Percentiles rank a stretch among this genome's conserved stretches.
phyloP scores from a whole-genome alignment of 75 land plant species.

The Selaginella moellendorffii region DNA sequence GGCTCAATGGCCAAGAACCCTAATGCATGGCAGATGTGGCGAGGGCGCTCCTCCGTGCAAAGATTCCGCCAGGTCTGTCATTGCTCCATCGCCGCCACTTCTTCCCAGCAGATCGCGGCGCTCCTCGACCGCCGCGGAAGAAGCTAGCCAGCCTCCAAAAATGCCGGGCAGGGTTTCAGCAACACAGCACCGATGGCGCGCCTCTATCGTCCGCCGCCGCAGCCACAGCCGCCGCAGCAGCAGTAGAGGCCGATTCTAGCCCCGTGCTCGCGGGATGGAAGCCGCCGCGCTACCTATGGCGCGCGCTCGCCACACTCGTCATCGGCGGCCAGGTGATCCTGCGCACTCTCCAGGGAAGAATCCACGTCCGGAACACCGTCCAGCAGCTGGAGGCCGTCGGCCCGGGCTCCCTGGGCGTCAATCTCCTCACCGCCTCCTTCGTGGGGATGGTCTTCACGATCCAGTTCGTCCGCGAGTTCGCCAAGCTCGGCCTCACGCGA shows the following conservation, averaged over 20 bases:
- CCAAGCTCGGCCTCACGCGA: conserved; percentile 64
- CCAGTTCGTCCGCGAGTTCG: conserved; percentile 91
- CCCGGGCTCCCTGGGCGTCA: conserved; percentile 71
- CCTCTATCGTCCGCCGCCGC: too few species aligned
- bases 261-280: conserved; percentile 40
- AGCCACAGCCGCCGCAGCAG: conserved; percentile 3
- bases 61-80: too few species aligned
- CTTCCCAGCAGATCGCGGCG: too few species aligned
- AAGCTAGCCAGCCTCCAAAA: too few species aligned
- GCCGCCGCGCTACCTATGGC: conserved; percentile 77
- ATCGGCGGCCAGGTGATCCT: conserved; percentile 66
- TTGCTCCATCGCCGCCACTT: too few species aligned
- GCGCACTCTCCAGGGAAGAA: conserved; percentile 33
- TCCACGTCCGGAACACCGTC: conserved; percentile 59
- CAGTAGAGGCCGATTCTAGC: conserved; percentile 11
- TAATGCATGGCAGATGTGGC: too few species aligned
- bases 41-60: too few species aligned
- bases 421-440: conserved; percentile 73
- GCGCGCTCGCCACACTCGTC: conserved; percentile 49
- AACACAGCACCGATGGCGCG: too few species aligned
- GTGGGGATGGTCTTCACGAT: conserved; percentile 98
- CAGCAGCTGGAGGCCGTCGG: conserved; percentile 82
- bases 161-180: too few species aligned
- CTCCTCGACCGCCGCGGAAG: too few species aligned
- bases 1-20: too few species aligned